Conservation (phyloP, 2,329 filamentous ascomycete genomes). For the Pseudophaeomoniella oleicola region DNA sequence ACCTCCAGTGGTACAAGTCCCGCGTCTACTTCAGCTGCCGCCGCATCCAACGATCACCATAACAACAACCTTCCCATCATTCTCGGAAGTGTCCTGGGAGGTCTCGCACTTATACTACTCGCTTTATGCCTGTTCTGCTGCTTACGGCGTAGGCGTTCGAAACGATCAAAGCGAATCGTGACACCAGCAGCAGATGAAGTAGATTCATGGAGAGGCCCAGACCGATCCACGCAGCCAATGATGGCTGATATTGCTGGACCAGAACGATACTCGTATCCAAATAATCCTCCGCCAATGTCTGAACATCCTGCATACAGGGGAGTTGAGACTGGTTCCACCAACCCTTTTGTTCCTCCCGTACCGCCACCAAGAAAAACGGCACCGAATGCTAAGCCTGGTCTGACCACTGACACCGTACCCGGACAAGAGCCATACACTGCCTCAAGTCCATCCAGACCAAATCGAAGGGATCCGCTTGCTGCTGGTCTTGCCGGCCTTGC, state of each 20-base stretch:
- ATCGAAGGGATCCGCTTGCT: conserved; percentile 4
- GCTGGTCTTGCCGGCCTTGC: conserved; percentile 8
- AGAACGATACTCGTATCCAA: not conserved
- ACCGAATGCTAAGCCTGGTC: conserved; percentile 6
- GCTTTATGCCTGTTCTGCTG: conserved; percentile 8
- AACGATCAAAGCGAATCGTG: not conserved
- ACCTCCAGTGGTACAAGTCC: conserved; percentile 4
- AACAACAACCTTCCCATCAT: conserved; percentile 9
- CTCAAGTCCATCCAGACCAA: conserved; percentile 1
- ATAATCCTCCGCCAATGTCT: conserved; percentile 8
- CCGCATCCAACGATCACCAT: conserved; percentile 2
- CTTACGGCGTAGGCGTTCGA: conserved; percentile 4
- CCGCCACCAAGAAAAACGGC: conserved; percentile 11
- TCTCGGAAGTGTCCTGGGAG: conserved; percentile 10
- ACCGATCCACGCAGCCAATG: conserved; percentile 2
- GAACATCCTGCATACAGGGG: conserved; percentile 8
- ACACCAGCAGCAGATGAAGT: conserved; percentile 8
- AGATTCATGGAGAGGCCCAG: conserved; percentile 9
- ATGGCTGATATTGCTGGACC: conserved; percentile 2
- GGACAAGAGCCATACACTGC: conserved; percentile 6
- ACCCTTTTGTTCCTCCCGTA: conserved; percentile 11
- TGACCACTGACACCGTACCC: conserved; percentile 7
- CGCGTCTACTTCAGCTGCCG: conserved; percentile 1
- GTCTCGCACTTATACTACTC: conserved; percentile 9
- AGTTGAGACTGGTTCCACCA: conserved; percentile 5